A percentile compares a stretch with the other conserved stretches of the same genome.
These are phyloP conservation scores for Phialophora expanda DNA, from an alignment of 2,329 filamentous ascomycete species.

Conservation along the genomic window DNA sequence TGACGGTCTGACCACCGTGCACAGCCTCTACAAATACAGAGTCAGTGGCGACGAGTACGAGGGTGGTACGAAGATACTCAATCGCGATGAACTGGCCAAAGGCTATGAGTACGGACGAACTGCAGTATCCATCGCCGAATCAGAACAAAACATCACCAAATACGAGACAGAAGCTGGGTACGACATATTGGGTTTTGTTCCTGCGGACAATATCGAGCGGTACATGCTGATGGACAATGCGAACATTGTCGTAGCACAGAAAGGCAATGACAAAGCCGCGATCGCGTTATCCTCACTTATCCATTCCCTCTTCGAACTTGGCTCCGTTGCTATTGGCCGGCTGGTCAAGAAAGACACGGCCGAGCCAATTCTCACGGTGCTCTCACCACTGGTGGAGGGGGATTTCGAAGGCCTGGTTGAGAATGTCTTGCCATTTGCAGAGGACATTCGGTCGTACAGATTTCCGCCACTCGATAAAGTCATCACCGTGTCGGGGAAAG, in stretches of 20 bases:
- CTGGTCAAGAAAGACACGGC: constrained; percentile 84
- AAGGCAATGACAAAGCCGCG: constrained; percentile 78
- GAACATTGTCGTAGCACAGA: constrained; percentile 77
- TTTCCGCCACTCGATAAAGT: constrained; percentile 90
- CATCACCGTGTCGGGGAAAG: constrained; percentile 82
- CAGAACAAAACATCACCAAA: constrained; percentile 86
- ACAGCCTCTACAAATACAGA: constrained; percentile 77
- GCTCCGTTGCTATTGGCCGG: constrained; percentile 83
- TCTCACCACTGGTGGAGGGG: constrained; percentile 78
- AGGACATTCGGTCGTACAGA: constrained; percentile 87
- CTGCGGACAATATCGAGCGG: constrained; percentile 72
- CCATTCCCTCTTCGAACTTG: constrained; percentile 81
- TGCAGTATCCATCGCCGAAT: constrained; percentile 84
- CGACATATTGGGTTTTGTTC: constrained; percentile 85
- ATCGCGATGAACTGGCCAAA: constrained; percentile 82
- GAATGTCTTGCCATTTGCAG: constrained; percentile 86
- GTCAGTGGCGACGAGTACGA: constrained; percentile 75
- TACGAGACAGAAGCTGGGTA: constrained; percentile 77
- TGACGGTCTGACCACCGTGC: constrained; percentile 58
- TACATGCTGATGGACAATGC: constrained; percentile 84
- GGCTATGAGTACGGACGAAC: constrained; percentile 94
- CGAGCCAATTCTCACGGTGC: constrained; percentile 74
- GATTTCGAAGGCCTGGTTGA: constrained; percentile 88
- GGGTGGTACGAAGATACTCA: constrained; percentile 80
- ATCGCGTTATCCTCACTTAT: constrained; percentile 88